These are phyloP conservation scores for Penicillium sp. DNA, from an alignment of 2,329 filamentous ascomycete genomes.

Conservation along the genomic window DNA sequence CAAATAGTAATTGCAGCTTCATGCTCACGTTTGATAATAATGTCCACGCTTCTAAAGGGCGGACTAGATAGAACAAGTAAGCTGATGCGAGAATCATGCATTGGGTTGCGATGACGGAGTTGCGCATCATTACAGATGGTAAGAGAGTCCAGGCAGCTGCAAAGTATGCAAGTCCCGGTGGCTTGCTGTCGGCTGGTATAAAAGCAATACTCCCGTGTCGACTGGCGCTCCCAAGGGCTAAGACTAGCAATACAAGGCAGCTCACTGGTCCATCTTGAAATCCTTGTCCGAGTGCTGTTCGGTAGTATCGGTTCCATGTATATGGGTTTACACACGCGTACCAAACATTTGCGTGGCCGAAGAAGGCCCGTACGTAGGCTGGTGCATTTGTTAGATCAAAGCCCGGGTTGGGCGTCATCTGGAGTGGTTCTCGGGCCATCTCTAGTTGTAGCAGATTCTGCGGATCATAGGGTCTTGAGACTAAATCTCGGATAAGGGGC, in stretches of 20 bases:
- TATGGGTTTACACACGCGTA: conserved; percentile 85
- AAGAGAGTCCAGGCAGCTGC: conserved; percentile 78
- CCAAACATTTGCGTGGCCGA: conserved; percentile 80
- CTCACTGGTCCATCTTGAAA: conserved; percentile 81
- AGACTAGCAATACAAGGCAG: conserved; percentile 77
- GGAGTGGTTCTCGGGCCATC: conserved; percentile 76
- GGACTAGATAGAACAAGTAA: conserved; percentile 80
- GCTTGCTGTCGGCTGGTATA: conserved; percentile 69
- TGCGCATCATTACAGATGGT: conserved; percentile 78
- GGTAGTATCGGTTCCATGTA: conserved; percentile 77
- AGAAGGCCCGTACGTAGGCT: conserved; percentile 78
- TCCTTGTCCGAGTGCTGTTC: conserved; percentile 72
- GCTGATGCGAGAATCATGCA: conserved; percentile 80
- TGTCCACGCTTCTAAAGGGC: conserved; percentile 82
- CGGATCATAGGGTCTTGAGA: conserved; percentile 76
- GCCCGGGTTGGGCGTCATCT: conserved; percentile 60
- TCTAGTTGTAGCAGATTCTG: conserved; percentile 82
- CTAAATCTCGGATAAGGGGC: conserved; percentile 76
- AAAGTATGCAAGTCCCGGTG: conserved; percentile 78
- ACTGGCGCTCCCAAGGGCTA: conserved; percentile 77
- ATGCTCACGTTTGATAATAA: conserved; percentile 78
- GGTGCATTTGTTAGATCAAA: conserved; percentile 76
- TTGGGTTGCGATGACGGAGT: conserved; percentile 76
- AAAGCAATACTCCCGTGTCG: conserved; percentile 76
- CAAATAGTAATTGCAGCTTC: conserved; percentile 78